These are phyloP conservation scores for Rhytidhysteron rufulum DNA, from an alignment of 2,329 filamentous ascomycete species.

Conservation along the genomic window DNA sequence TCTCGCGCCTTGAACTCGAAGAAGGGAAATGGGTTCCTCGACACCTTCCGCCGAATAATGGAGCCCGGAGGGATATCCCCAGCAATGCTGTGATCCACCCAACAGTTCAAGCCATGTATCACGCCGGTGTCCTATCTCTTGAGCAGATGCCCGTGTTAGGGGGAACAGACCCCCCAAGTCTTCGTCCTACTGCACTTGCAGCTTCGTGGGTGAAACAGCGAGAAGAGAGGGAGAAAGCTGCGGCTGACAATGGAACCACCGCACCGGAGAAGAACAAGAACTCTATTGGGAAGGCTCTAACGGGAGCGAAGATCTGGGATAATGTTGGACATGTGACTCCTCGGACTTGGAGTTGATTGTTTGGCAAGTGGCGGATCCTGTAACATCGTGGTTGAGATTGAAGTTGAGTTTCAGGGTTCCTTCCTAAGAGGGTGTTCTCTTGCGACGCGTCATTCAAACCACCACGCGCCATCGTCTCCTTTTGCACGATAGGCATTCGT, in stretches of 20 bases:
- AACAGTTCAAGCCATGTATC: constrained; percentile 16
- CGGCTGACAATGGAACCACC: neutral
- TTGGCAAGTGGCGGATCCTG: too few relatives aligned
- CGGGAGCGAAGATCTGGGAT: neutral
- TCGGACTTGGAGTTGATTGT: neutral
- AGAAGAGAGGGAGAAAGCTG: neutral
- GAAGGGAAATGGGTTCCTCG: constrained; percentile 32
- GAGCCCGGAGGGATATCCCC: constrained; percentile 31
- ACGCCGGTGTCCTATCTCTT: constrained; percentile 6
- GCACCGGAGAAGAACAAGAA: neutral
- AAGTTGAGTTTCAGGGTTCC: too few relatives aligned
- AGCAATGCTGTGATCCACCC: constrained; percentile 25
- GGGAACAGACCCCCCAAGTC: neutral
- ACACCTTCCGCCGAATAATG: constrained; percentile 33
- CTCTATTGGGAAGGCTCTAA: neutral
- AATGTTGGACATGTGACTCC: neutral
- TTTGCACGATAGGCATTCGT: too few relatives aligned
- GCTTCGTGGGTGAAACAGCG: neutral
- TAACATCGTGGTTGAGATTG: too few relatives aligned
- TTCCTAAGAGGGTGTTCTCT: too few relatives aligned
- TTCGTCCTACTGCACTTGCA: neutral
- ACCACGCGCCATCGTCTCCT: too few relatives aligned
- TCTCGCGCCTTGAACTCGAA: constrained; percentile 34
- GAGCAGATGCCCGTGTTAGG: constrained; percentile 3
- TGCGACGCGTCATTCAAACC: too few relatives aligned